phyloP scores from a whole-genome alignment of 345 rosid genomes.

The Lepidium sativum region DNA sequence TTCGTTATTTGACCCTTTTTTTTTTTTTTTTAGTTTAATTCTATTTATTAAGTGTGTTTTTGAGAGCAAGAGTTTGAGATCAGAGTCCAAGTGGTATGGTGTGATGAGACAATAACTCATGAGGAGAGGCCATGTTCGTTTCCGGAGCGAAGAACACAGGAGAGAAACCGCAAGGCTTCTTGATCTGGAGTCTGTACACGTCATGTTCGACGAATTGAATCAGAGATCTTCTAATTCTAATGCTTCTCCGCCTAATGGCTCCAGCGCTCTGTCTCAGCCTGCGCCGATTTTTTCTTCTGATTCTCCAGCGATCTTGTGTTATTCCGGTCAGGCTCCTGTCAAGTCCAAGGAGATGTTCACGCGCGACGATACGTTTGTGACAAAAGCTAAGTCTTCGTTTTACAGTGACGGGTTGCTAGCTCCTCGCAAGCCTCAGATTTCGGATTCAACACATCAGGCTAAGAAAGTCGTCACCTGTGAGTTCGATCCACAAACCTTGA shows the following conservation, averaged over 20 bases:
- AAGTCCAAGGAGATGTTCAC: conserved; percentile 38
- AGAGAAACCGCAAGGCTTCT: conserved; percentile 59
- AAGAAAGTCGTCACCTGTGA: conserved; percentile 46
- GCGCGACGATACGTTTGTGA: conserved; percentile 69
- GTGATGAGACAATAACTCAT: no score
- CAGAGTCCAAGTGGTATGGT: no score
- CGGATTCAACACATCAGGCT: conserved; percentile 50
- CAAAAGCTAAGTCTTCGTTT: conserved; percentile 44
- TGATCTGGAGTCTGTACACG: conserved; percentile 66
- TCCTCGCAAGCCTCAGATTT: conserved; percentile 38
- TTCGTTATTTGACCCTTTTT: no score
- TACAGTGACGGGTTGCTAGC: conserved; percentile 37
- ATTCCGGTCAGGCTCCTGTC: conserved; percentile 15
- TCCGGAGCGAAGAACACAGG: conserved; percentile 63
- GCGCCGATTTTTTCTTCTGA: conserved; percentile 29
- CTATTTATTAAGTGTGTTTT: no score
- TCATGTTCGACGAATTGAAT: conserved; percentile 62
- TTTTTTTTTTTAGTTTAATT: no score
- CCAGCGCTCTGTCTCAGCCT: background rate
- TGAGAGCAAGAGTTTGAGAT: no score
- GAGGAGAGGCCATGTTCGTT: conserved; percentile 46
- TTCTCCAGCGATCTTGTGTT: no score
- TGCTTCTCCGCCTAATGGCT: conserved; percentile 27
- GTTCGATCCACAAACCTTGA: background rate
- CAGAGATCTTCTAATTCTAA: conserved; percentile 77